These are phyloP conservation scores for Apiotrichum siamense DNA, from an alignment of 1,284 basidiomycete species.

Conservation along the genomic window DNA sequence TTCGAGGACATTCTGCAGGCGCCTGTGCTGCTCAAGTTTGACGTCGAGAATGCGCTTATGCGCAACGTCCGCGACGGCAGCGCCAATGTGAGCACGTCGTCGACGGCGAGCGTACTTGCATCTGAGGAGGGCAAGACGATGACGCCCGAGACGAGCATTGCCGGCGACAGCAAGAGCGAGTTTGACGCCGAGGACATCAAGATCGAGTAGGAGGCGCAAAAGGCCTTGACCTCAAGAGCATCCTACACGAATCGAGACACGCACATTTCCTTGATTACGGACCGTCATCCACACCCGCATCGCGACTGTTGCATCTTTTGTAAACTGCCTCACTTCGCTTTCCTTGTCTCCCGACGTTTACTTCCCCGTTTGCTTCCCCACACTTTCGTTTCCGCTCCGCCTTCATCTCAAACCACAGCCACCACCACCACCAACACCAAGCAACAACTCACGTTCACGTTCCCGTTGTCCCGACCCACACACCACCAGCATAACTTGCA, in stretches of 20 bases:
- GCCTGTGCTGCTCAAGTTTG: slow-evolving; percentile 19
- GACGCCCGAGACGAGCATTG: slow-evolving; percentile 22
- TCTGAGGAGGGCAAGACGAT: slow-evolving; percentile 21
- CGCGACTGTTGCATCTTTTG: slow-evolving; percentile 1
- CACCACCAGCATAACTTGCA: neutral
- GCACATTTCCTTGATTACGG: neutral
- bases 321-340: neutral
- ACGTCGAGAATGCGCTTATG: slow-evolving; percentile 41
- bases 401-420: neutral
- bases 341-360: neutral
- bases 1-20: slow-evolving; percentile 14
- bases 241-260: neutral
- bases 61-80: slow-evolving; percentile 17
- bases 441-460: too few relatives aligned
- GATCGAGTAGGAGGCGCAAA: neutral
- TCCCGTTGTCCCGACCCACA: neutral
- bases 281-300: neutral
- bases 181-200: slow-evolving; percentile 9
- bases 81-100: slow-evolving; percentile 15
- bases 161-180: slow-evolving; percentile 19
- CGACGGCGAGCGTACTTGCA: slow-evolving; percentile 20
- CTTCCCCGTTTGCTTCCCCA: neutral
- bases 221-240: neutral
- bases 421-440: neutral
- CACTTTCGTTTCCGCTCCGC: neutral